Evolutionary conservation across 2,329 filamentous ascomycete species (phyloP), one percentile per base, ranked within the genome.

Genomic region (Paraphaeosphaeria minitans): DNA sequence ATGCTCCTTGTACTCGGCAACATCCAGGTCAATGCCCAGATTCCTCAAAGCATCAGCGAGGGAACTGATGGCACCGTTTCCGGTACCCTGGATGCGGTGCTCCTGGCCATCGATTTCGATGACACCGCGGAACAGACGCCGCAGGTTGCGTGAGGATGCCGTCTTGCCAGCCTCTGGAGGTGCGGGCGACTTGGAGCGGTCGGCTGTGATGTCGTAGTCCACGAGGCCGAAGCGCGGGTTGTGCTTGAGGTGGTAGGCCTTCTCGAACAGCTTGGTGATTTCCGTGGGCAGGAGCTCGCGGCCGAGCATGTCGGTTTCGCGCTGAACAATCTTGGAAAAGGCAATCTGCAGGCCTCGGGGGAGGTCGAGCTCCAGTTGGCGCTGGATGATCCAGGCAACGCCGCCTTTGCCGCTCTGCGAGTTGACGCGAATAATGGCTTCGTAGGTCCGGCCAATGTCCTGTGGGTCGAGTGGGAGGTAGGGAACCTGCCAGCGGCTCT

Each of bases 391-490:
- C 91, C 92, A 98, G 52, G 94, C 93, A 60, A 92, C 89, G 68
- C 95, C 95, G 61, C 94, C 94, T 81, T 99, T 98, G 65, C 94
- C 94, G 69, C 88, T 92, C 77, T 98, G 94, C 19, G 92, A 96
- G 83, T 98, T 99, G 85, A 98, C 94, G 60, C 94, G 91, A 75
- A 98, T 98, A 74, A 98, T 90, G 59, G 94, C 94, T 79, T 98
- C 93, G 85, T 98, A 98, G n/a, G 89, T 97, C 58, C 94, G 88
- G 52, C 94, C 94, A 64, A 98, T 97, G 72, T 98, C 94, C 72
- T 90, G 85, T 5, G 94, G 94, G 72, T 98, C 94, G 69, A 98
- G 85, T 13, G 94, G 94, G 50, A 98, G 88, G 75, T 98, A 98
- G 0, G 94, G 94, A 41, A 97, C 84, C 67, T 91, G 82, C 94